Percentiles rank a stretch among this genome's conserved stretches.
Evolutionary conservation across 768 basidiomycete genomes (phyloP).

Genomic region (Amanita muscaria): DNA sequence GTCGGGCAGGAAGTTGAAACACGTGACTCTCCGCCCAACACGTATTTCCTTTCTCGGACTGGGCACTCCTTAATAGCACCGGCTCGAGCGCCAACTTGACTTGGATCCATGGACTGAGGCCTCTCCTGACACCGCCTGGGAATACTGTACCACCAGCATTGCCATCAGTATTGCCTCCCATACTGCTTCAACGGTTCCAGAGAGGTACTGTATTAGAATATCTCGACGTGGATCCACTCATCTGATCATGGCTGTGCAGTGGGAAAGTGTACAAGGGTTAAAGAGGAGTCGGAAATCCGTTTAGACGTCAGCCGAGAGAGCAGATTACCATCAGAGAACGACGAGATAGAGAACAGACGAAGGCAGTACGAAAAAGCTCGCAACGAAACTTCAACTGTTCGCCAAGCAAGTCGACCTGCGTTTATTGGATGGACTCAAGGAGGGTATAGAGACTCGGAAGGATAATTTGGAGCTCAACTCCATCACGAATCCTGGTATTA

Average conservation of each 20-base stretch:
- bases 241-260: conserved; percentile 25
- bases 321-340: conserved; percentile 36
- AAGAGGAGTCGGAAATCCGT: conserved; percentile 29
- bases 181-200: too few relatives aligned
- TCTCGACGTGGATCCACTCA: neutral
- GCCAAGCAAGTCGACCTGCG: conserved; percentile 38
- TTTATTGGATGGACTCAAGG: conserved; percentile 46
- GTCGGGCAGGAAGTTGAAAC: too few relatives aligned
- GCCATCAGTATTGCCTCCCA: too few relatives aligned
- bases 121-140: too few relatives aligned
- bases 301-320: conserved; percentile 26
- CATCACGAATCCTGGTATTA: conserved; percentile 64
- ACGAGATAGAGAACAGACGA: conserved; percentile 38
- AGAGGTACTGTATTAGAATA: conserved; percentile 36
- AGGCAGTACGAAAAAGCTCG: conserved; percentile 26
- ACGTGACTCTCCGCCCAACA: too few relatives aligned
- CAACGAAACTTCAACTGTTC: conserved; percentile 22
- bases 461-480: conserved; percentile 66
- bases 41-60: too few relatives aligned
- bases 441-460: conserved; percentile 50
- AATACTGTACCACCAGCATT: too few relatives aligned
- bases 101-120: conserved; percentile 19
- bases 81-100: conserved; percentile 23
- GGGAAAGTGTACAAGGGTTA: conserved; percentile 40
- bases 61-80: too few relatives aligned